phyloP scores from a whole-genome alignment of 1,284 basidiomycete species.

The Moniliella sp. region DNA sequence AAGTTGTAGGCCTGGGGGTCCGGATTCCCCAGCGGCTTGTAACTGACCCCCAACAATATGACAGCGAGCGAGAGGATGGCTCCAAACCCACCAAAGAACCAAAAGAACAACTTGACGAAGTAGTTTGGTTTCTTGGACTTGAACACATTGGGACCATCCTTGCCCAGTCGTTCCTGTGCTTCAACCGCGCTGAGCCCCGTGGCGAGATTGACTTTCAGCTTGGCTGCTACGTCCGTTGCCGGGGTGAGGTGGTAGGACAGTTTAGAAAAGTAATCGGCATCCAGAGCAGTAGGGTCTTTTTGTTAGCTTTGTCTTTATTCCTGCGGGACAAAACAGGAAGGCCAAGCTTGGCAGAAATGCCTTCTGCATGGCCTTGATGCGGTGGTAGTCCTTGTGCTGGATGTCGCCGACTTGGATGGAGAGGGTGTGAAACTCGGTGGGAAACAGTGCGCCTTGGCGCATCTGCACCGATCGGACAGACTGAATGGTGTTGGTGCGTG shows the following conservation, averaged over 20 bases:
- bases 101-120: background rate
- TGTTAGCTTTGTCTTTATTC: background rate
- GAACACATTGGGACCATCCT: constrained; percentile 39
- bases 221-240: constrained; percentile 38
- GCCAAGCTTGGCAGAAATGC: constrained; percentile 4
- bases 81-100: constrained; percentile 10
- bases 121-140: constrained; percentile 35
- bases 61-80: constrained; percentile 40
- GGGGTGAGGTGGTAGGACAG: constrained; percentile 44
- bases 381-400: constrained; percentile 3
- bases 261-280: constrained; percentile 15
- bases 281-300: background rate
- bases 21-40: constrained; percentile 40
- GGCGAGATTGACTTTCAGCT: constrained; percentile 26
- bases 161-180: constrained; percentile 38
- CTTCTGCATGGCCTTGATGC: constrained; percentile 7
- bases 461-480: no score
- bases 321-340: background rate
- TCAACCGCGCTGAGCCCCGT: constrained; percentile 40
- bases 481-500: no score
- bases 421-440: constrained; percentile 19
- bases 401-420: constrained; percentile 11
- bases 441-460: background rate
- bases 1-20: constrained; percentile 40
- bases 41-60: constrained; percentile 40